Base-by-base conservation (phyloP, 2,329 filamentous ascomycete species). In the Phoma sp. region DNA sequence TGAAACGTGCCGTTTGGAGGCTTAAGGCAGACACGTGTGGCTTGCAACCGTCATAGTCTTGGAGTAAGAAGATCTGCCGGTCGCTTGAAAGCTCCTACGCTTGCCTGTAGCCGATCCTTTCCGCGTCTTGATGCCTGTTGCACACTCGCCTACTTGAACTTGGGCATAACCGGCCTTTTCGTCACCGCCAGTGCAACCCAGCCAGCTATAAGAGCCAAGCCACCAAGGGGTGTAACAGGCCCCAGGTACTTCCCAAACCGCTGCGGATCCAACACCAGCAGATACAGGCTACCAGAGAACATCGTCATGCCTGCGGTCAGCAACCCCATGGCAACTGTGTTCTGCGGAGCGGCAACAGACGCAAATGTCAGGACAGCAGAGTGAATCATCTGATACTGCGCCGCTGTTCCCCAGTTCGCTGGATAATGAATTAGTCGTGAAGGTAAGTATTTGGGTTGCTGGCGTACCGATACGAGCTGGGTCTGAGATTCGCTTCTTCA, bases 301-400 rank as follows among this genome's bases (percentile, higher is more conserved):
- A 88, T 81, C 4, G 84, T 84, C 78, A 89, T 88, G 45, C 87
- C 87, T 0, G 84, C 84, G 0, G 83, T 82, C 68, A 89, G 83
- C n/a, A 88, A 76, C 2, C 74, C 74, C 45, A 82, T 82, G 15
- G 86, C 85, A 18, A 86, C 64, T 26, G 81, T 83, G 64, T 85
- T 83, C 59, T 81, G 77, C 10, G 84, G 84, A 1, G 80, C 79
- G 7, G 77, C 76, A 45, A 78, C 76, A 14, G 81, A 74, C 4
- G 84, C 79, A 17, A 87, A 74, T 21, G 89, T 83, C 39, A 89
- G 74, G 33, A 83, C 83, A 26, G 82, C 78, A 12, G 84, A 84
- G 75, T 89, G 87, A 40, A 87, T 75, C 38, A 89, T 79, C 86
- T 89, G 86, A 63, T 89, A 90, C 33, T 89, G 86, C 2, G 87